Conservation (phyloP, 352 stramenopile species). For the Pythium oligandrum region DNA sequence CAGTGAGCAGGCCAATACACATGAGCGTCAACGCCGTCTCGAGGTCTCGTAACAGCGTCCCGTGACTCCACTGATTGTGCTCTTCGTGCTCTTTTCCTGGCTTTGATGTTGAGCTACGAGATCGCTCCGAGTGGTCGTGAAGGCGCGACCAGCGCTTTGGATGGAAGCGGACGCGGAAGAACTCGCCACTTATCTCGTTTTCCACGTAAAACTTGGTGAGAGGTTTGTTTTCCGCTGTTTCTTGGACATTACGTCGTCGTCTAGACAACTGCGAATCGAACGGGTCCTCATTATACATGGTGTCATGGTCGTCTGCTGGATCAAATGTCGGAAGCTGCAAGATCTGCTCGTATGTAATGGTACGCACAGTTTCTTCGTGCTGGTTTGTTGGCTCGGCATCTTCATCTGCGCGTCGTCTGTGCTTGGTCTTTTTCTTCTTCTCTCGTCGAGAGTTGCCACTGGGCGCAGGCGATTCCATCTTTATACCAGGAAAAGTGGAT, state of each 20-base stretch:
- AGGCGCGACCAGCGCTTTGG: neutral
- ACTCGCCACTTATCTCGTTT: slow-evolving; percentile 57
- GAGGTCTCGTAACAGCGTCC: slow-evolving; percentile 19
- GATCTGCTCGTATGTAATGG: slow-evolving; percentile 18
- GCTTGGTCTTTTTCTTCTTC: slow-evolving; percentile 1
- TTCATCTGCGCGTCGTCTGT: neutral
- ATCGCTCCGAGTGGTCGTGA: slow-evolving; percentile 3
- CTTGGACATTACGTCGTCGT: too few species aligned
- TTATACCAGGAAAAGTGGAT: too few species aligned
- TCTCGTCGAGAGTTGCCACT: neutral
- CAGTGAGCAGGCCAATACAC: slow-evolving; percentile 44
- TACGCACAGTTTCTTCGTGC: slow-evolving; percentile 1
- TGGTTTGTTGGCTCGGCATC: neutral
- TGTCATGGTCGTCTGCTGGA: too few species aligned
- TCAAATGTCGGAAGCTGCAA: slow-evolving; percentile 14
- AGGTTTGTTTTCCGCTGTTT: too few species aligned
- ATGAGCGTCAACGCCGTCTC: slow-evolving; percentile 40
- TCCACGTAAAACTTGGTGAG: slow-evolving; percentile 24
- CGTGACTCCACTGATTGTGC: slow-evolving; percentile 4
- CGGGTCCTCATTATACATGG: too few species aligned
- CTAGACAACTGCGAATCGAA: too few species aligned
- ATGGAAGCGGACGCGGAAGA: slow-evolving; percentile 32
- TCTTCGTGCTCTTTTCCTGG: slow-evolving; percentile 2
- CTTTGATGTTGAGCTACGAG: slow-evolving; percentile 1
- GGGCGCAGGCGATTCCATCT: too few species aligned